Conservation (phyloP, 2,329 filamentous ascomycete species). For the Alternaria alternata region DNA sequence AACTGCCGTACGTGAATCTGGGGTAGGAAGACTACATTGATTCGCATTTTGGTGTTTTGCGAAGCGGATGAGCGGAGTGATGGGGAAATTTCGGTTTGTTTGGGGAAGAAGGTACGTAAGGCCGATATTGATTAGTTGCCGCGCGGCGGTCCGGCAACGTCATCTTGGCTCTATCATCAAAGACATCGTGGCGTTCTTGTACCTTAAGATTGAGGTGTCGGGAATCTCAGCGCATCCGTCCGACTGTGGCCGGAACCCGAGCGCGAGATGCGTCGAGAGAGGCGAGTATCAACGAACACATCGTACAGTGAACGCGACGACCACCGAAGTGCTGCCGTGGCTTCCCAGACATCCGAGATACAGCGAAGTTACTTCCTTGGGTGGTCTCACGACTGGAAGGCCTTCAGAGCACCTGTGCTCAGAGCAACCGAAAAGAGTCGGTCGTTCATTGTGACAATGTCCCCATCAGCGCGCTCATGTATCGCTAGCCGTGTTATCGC, state of each 20-base stretch:
- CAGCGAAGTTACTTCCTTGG: neutral
- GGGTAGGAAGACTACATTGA: neutral
- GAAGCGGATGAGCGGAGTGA: neutral
- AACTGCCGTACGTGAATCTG: slow-evolving; percentile 10
- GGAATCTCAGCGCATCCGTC: neutral
- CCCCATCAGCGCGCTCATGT: neutral
- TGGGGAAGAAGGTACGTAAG: neutral
- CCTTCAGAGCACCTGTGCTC: neutral
- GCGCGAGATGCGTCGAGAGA: neutral
- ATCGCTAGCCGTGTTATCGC: neutral
- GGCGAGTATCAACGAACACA: neutral
- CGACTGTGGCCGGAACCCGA: neutral
- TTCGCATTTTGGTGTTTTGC: neutral
- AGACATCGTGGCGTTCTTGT: neutral
- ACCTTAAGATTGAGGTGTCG: neutral
- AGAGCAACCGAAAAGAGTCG: neutral
- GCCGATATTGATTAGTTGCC: neutral
- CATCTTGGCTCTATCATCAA: neutral
- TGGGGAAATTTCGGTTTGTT: neutral
- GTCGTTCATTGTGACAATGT: neutral
- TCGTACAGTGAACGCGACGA: neutral
- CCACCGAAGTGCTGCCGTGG: neutral
- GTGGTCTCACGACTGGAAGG: no score
- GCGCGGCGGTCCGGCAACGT: neutral
- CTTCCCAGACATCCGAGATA: neutral